Evolutionary conservation across 2,329 filamentous ascomycete species (phyloP).

Genomic region (Talaromyces sp.): DNA sequence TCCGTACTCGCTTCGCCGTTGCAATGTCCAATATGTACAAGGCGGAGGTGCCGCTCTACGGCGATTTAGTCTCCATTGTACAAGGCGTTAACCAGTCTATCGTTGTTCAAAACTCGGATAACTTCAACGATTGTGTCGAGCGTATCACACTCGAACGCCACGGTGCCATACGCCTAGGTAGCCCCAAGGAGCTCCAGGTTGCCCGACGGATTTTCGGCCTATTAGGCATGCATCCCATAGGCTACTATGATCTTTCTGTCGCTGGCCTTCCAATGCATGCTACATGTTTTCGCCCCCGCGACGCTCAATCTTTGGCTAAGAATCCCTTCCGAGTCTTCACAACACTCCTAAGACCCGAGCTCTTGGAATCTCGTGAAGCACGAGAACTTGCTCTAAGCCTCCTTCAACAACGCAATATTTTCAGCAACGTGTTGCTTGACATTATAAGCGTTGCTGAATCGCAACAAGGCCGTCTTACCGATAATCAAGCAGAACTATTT

Average conservation of each 20-base stretch:
- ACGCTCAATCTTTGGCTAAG: constrained; percentile 34
- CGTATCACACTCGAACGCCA: constrained; percentile 44
- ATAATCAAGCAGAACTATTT: constrained; percentile 40
- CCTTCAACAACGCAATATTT: constrained; percentile 46
- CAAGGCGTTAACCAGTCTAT: constrained; percentile 11
- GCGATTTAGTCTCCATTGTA: constrained; percentile 35
- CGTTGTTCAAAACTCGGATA: constrained; percentile 12
- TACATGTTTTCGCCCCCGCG: constrained; percentile 54
- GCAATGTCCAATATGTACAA: constrained; percentile 42
- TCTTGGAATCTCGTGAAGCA: constrained; percentile 38
- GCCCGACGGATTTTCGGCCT: constrained; percentile 51
- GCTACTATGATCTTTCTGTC: constrained; percentile 55
- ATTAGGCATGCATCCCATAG: constrained; percentile 54
- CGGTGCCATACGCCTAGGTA: constrained; percentile 56
- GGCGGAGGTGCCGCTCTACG: constrained; percentile 38
- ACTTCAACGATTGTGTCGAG: constrained; percentile 27
- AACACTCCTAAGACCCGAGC: constrained; percentile 46
- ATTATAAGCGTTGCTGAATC: constrained; percentile 42
- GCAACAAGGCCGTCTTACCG: constrained; percentile 28
- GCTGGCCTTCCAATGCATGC: constrained; percentile 56
- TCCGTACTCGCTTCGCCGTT: constrained; percentile 34
- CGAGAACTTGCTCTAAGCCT: constrained; percentile 36
- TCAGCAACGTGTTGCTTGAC: constrained; percentile 41
- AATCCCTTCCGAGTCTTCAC: constrained; percentile 54
- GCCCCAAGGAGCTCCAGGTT: constrained; percentile 46